Evolutionary conservation across 2,329 filamentous ascomycete genomes (phyloP), one percentile per base, ranked within the genome.

Genomic region (Apiospora sp.): DNA sequence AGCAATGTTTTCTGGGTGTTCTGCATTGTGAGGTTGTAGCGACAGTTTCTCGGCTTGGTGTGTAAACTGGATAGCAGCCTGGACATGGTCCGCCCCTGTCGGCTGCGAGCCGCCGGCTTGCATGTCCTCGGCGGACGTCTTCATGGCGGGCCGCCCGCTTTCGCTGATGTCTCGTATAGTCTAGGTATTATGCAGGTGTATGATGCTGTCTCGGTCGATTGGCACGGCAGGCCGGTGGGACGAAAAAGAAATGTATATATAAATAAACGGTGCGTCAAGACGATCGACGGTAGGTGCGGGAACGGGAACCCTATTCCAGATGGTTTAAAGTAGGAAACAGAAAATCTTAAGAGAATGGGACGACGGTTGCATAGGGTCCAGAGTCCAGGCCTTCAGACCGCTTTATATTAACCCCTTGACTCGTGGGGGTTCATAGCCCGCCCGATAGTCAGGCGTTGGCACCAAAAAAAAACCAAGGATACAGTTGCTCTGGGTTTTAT

Each of bases 11-110:
- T 82, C 72, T 68, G 78, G 73, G 22, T 79, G 72, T 54, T 76
- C 80, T 54, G 73, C 75, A 49, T 78, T 75, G 16, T 78, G 72
- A 1, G 79, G 79, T 48, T 84, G 80, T 61, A 84, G 82, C 0
- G 88, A 88, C 13, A 90, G 82, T 76, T 88, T 90, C 78, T 88
- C 85, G 10, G 92, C 87, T 79, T 94, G 92, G 8, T 87, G 85
- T 1, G 88, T 84, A 76, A 91, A 93, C 61, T 90, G 86, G 69
- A 88, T 83, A 34, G 88, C 89, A 27, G 84, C 78, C 24, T 81
- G 82, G 48, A 80, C 80, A 37, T 83, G 71, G n/a, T 77, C 75
- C 13, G 76, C 73, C 71, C 78, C 73, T 14, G 79, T 74, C 10
- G 77, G 74, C 41, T 58, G 73, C 10, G 58, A 64, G 58, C 34